Evolutionary conservation across 805 yeast species (phyloP), one percentile per base, ranked within the genome.

Genomic region (Priceomyces haplophilus): DNA sequence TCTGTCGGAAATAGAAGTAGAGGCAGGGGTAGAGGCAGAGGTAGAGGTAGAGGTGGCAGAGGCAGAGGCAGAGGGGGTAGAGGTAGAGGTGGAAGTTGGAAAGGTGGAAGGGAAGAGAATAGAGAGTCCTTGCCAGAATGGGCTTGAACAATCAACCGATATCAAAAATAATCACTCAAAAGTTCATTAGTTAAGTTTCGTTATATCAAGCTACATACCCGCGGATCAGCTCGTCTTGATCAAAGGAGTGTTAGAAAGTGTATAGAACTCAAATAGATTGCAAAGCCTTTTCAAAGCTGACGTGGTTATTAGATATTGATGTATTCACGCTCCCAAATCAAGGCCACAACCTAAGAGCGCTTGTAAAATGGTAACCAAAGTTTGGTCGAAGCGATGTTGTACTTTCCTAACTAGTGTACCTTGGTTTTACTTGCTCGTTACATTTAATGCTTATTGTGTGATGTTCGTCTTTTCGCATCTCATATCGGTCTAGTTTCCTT

Each of bases 1-100:
- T 73, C 81, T 16, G 73, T 75, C 35, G 61, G 76, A 41, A 65
- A 69, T 43, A 56, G 75, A 37, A 72, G 77, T 12, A 49, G 66
- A 30, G 72, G 80, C 16, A 72, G 80, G 11, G 63, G 80, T n/a
- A 72, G 81, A 33, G 72, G 83, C 31, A 48, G 60, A 38, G 54
- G 55, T 4, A 41, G 61, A 29, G 50, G 57, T 8, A 42, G 58
- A 30, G 48, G 54, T 18, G 40, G 56, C 16, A 42, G 53, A 30
- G 51, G 58, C 3, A 41, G 53, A 35, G 51, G 57, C 4, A 32
- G 30, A 23, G 7, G 15, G n/a, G 46, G 48, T 10, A 44, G 55
- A 31, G 51, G 59, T 6, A 47, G 56, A 6, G 45, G 57, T 42
- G 58, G 60, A 15, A 44, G 50, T 38, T 51, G 55, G 18, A 43